Evolutionary conservation across 768 basidiomycete species (phyloP), one percentile per base, ranked within the genome.

Genomic region (Tulasnella sp.): DNA sequence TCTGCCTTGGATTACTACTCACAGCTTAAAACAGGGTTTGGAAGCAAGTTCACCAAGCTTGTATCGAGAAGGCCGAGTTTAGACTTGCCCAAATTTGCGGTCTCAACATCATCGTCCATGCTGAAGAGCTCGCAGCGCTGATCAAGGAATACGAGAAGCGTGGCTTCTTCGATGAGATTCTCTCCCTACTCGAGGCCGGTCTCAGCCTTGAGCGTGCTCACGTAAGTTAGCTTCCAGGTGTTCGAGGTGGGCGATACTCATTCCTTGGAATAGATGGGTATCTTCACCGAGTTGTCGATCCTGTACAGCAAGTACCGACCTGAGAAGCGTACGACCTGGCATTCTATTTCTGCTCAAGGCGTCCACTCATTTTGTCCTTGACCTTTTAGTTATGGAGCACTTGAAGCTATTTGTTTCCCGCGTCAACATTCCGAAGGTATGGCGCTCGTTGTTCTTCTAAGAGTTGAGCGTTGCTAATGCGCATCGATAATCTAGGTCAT

Each of bases 1-100:
- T 42, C 72, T 40, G 75, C 81, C 60, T 9, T n/a, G 44, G 77
- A 84, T 72, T 84, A 81, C 41, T 64, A 37, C 50, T 41, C 12
- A 69, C 64, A 12, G 6, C 40, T 72, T 37, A 28, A 40, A 40
- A 0, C 78, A 96, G 94, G 87, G 98, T 99, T n/a, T 99, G 98
- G 98, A 99, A 98, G 87, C 98, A 99, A 86, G 98, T 99, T 76
- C 97, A 99, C 83, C 94, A 96, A 34, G 98, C 98, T 58, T 99
- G 98, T 87, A 93, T 99, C 80, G 97, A 98, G 88, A 99, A 99
- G 89, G 88, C 90, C 78, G 98, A 99, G 85, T 99, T 99, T 91
- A 93, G 96, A 81, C 86, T 99, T 86, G 93, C 98, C 46, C 97
- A 99, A 90, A 99, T 99, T 84, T 99, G 97, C 85, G 98, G 97